phyloP scores from a whole-genome alignment of 176 grass and related monocot species.

The Panicum miliaceum region DNA sequence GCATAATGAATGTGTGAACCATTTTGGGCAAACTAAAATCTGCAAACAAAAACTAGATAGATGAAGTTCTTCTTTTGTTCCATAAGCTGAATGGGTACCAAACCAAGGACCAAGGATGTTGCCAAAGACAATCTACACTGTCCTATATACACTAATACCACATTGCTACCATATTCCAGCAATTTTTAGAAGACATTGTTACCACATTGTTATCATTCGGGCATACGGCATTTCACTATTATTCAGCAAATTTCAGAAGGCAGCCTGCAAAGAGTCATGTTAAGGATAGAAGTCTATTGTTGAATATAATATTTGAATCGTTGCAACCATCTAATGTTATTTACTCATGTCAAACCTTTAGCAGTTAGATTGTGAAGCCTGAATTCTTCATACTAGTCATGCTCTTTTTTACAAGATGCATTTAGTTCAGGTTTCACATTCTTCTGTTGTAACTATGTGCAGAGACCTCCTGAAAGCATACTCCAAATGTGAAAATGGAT shows the following conservation, averaged over 20 bases:
- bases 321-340: not conserved
- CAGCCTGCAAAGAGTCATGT: not conserved
- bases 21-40: not conserved
- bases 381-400: not conserved
- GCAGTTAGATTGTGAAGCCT: not conserved
- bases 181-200: not conserved
- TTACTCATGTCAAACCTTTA: not conserved
- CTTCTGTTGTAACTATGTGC: slow-evolving; percentile 12
- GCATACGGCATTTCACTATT: too few species aligned
- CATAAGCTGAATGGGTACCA: not conserved
- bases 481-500: slow-evolving; percentile 78
- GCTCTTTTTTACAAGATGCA: not conserved
- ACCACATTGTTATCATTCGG: too few species aligned
- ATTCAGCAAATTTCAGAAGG: slow-evolving; percentile 21
- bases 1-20: not conserved
- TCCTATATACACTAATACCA: not conserved
- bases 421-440: slow-evolving; percentile 8
- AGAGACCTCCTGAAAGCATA: slow-evolving; percentile 91
- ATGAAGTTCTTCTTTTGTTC: not conserved
- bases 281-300: not conserved
- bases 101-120: not conserved
- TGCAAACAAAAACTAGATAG: not conserved
- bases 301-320: too few species aligned
- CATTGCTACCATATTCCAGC: not conserved
- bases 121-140: not conserved